phyloP scores from a whole-genome alignment of 495 filamentous ascomycete species.

The Xanthoparmelia taractica region DNA sequence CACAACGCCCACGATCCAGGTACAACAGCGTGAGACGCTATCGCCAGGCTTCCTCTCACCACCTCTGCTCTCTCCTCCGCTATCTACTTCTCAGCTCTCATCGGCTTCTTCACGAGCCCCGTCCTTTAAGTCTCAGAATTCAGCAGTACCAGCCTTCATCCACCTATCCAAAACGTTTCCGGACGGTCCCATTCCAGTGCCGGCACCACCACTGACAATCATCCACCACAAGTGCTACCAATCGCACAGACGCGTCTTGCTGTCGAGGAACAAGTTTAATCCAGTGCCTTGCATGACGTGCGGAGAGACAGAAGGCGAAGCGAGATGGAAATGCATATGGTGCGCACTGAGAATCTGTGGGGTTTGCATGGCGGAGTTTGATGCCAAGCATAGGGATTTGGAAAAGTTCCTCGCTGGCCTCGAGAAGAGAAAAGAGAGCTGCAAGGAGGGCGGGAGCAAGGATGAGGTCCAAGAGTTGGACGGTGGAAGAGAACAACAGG shows the following conservation, averaged over 20 bases:
- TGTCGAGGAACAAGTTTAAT: slow-evolving; percentile 39
- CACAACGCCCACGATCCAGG: neutral
- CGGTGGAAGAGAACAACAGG: neutral
- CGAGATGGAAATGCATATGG: slow-evolving; percentile 42
- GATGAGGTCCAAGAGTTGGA: neutral
- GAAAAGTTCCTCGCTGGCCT: slow-evolving; percentile 7
- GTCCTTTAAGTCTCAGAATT: slow-evolving; percentile 9
- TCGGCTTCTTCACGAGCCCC: slow-evolving; percentile 8
- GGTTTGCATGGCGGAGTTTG: slow-evolving; percentile 35
- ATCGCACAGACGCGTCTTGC: slow-evolving; percentile 38
- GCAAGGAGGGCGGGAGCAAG: neutral
- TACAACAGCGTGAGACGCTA: slow-evolving; percentile 9
- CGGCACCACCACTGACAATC: slow-evolving; percentile 33
- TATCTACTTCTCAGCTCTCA: slow-evolving; percentile 2
- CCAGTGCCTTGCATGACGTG: slow-evolving; percentile 46
- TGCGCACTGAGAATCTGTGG: slow-evolving; percentile 44
- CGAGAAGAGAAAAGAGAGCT: slow-evolving; percentile 6
- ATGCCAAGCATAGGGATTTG: slow-evolving; percentile 26
- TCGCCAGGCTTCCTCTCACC: slow-evolving; percentile 14
- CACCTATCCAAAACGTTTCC: slow-evolving; percentile 18
- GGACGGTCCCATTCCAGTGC: slow-evolving; percentile 12
- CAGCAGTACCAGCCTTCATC: slow-evolving; percentile 9
- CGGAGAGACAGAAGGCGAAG: slow-evolving; percentile 37
- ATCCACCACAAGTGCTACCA: slow-evolving; percentile 42
- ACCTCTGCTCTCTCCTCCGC: slow-evolving; percentile 12